Evolutionary conservation across 148 eudicot species (phyloP).

Genomic region (Diospyros kaki): DNA sequence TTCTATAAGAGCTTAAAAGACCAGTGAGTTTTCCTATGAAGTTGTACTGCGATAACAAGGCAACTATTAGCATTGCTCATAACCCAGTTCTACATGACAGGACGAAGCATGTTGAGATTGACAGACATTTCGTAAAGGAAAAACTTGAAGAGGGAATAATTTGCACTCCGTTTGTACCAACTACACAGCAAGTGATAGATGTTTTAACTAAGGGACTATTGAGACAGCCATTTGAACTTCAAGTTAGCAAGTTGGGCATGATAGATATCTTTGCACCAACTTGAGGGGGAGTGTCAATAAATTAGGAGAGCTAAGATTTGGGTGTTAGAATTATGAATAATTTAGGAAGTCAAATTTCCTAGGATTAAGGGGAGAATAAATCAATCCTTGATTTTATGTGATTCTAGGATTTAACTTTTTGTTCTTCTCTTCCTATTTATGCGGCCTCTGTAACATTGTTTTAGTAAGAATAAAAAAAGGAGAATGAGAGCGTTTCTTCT

Average conservation of each 20-base stretch:
- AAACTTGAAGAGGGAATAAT: neutral
- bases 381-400: no score
- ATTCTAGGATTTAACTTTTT: no score
- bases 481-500: no score
- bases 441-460: no score
- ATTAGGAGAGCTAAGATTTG: no score
- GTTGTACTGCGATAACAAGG: neutral
- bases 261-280: neutral
- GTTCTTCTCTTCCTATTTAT: no score
- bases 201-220: neutral
- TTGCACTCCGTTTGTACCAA: neutral
- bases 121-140: neutral
- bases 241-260: neutral
- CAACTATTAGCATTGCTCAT: neutral
- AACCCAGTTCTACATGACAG: neutral
- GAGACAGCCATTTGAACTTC: neutral
- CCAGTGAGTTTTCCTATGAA: neutral
- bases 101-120: neutral
- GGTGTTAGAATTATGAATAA: no score
- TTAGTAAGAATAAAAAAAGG: no score
- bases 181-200: neutral
- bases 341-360: no score
- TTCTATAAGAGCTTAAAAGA: neutral
- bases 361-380: no score
- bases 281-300: neutral